phyloP scores from a whole-genome alignment of 1,284 basidiomycete genomes.

The Ganoderma sinense region DNA sequence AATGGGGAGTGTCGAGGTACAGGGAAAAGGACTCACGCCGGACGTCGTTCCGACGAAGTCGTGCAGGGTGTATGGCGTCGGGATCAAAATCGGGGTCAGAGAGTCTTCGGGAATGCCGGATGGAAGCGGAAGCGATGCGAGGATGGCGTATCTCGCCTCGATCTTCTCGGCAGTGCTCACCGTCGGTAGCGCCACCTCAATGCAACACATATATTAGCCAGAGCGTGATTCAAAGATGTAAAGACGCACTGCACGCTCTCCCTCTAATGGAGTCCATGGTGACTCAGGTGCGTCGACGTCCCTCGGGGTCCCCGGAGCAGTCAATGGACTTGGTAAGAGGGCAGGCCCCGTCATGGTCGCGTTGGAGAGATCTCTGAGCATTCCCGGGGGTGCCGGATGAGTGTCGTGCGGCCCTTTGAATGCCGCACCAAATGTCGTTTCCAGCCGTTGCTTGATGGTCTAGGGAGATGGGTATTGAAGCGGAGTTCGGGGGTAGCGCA shows the following conservation, averaged over 20 bases:
- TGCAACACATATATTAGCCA: neutral
- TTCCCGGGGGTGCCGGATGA: neutral
- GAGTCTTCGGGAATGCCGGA: slow-evolving; percentile 65
- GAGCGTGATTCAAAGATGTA: no score
- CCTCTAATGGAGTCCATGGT: slow-evolving; percentile 23
- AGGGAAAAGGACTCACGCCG: slow-evolving; percentile 51
- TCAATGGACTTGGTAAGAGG: slow-evolving; percentile 11
- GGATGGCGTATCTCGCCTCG: slow-evolving; percentile 58
- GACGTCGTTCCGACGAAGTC: slow-evolving; percentile 71
- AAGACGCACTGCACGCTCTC: slow-evolving; percentile 16
- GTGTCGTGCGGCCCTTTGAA: neutral
- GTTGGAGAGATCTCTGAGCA: slow-evolving; percentile 22
- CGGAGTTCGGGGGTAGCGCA: neutral
- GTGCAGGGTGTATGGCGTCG: slow-evolving; percentile 65
- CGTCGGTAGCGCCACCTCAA: slow-evolving; percentile 19
- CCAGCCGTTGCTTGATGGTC: slow-evolving; percentile 2
- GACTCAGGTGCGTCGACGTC: slow-evolving; percentile 17
- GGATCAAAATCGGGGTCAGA: slow-evolving; percentile 71
- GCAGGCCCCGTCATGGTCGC: neutral
- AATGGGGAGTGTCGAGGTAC: neutral
- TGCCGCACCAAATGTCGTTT: neutral
- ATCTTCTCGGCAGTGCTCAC: slow-evolving; percentile 56
- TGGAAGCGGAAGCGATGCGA: slow-evolving; percentile 69
- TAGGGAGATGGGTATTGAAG: neutral
- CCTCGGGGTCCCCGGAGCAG: slow-evolving; percentile 16